A percentile compares a stretch with the other conserved stretches of the same genome.
phyloP scores from a whole-genome alignment of 2,329 filamentous ascomycete genomes.

The Onygenales sp. region DNA sequence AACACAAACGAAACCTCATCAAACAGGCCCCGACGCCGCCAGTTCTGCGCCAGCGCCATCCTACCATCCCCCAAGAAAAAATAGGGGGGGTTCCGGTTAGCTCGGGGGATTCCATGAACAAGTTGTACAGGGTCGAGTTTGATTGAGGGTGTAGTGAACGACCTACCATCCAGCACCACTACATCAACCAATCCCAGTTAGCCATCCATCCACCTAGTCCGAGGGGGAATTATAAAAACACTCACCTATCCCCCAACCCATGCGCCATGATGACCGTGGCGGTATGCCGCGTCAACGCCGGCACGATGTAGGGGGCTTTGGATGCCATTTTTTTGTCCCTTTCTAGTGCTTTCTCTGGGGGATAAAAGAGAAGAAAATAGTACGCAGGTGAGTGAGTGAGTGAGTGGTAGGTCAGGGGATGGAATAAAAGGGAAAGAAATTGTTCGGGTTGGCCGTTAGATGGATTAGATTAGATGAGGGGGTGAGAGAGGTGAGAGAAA shows the following conservation, averaged over 20 bases:
- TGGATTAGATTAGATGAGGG: too few species aligned
- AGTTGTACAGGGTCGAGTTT: not conserved
- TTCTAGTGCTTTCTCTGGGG: not conserved
- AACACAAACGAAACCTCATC: constrained; percentile 90
- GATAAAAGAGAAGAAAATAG: not conserved
- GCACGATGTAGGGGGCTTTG: constrained; percentile 58
- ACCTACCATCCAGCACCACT: constrained; percentile 42
- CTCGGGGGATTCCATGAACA: not conserved
- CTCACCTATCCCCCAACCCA: constrained; percentile 78
- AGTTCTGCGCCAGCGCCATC: constrained; percentile 76
- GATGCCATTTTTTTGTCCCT: constrained; percentile 4
- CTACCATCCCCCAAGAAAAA: constrained; percentile 23
- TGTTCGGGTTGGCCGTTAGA: too few species aligned
- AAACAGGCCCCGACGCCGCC: constrained; percentile 68
- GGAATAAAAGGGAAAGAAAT: too few species aligned
- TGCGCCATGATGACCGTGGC: constrained; percentile 92
- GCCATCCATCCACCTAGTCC: too few species aligned
- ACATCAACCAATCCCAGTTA: not conserved
- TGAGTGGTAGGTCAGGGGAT: too few species aligned
- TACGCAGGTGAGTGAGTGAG: not conserved
- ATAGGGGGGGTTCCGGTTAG: not conserved
- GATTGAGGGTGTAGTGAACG: not conserved
- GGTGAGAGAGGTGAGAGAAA: too few species aligned
- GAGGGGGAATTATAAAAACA: not conserved
- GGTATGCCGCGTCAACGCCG: constrained; percentile 73